Evolutionary conservation across 2,329 filamentous ascomycete genomes (phyloP), one percentile per base, ranked within the genome.

Genomic region (Colletotrichum gloeosporioides): DNA sequence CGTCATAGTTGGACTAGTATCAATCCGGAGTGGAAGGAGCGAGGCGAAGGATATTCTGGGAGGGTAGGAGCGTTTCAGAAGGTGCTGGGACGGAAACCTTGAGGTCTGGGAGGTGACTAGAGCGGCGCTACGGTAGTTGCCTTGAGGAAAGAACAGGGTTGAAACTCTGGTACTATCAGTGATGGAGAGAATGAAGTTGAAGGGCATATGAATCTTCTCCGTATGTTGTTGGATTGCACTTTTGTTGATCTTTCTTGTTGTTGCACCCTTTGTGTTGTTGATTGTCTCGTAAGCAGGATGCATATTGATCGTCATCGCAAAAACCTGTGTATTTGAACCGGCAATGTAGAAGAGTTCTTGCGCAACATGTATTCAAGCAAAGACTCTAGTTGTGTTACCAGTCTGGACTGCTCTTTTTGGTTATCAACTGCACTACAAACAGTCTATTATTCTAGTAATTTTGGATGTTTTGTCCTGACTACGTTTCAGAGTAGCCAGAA

Each of bases 341-440:
- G n/a, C n/a, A n/a, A n/a, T n/a, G n/a, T n/a, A n/a, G n/a, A n/a
- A n/a, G n/a, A n/a, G n/a, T 1, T 44, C 3, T 6, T 44, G 39
- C 18, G 39, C 1, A 44, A 44, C 39, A 12, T 12, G 0, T 36
- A 15, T 44, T 18, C 9, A 18, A 6, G 16, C 4, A 44, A 9
- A 44, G 16, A 16, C 16, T 44, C 36, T 10, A 44, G 16, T 44
- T 10, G 8, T 10, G 16, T n/a, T n/a, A n/a, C n/a, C 39, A 44
- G 39, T 6, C 3, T 10, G 39, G 18, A 2, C 0, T 44, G 39
- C 16, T 44, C 0, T 44, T 18, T n/a, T 18, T n/a, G 8, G 2
- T 12, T 44, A n/a, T 44, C 18, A 44, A 44, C 8, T 44, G 18
- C 18, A 44, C 2, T 13, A 53, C 16, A 22, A 1, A 8, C 44